Conservation (phyloP, 2,329 filamentous ascomycete species). For the Fusarium abutilonis region DNA sequence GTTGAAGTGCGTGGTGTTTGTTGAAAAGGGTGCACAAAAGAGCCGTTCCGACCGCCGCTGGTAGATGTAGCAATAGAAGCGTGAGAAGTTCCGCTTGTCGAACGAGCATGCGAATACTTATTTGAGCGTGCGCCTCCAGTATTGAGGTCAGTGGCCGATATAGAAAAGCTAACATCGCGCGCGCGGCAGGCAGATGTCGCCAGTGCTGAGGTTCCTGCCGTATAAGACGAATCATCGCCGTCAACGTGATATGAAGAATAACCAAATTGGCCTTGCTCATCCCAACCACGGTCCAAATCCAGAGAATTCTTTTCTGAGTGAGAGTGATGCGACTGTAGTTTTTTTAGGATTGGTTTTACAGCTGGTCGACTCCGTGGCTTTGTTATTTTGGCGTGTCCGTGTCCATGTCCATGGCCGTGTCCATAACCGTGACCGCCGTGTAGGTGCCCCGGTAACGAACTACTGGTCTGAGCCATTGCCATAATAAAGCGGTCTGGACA, state of each 20-base stretch:
- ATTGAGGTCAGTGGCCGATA: slow-evolving; percentile 51
- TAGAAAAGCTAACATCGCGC: slow-evolving; percentile 60
- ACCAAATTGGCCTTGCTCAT: slow-evolving; percentile 58
- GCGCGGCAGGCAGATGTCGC: slow-evolving; percentile 33
- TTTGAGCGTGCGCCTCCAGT: slow-evolving; percentile 45
- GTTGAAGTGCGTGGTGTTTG: slow-evolving; percentile 70
- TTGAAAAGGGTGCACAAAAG: slow-evolving; percentile 72
- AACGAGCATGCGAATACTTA: slow-evolving; percentile 66
- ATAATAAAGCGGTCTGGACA: slow-evolving; percentile 17
- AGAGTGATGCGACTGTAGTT: slow-evolving; percentile 59
- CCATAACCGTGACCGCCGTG: slow-evolving; percentile 36
- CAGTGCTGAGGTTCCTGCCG: slow-evolving; percentile 38
- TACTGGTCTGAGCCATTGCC: slow-evolving; percentile 43
- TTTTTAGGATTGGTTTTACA: slow-evolving; percentile 72
- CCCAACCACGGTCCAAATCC: slow-evolving; percentile 69
- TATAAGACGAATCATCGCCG: slow-evolving; percentile 43
- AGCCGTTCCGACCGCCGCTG: slow-evolving; percentile 61
- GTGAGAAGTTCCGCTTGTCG: slow-evolving; percentile 67
- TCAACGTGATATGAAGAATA: slow-evolving; percentile 45
- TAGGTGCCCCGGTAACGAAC: slow-evolving; percentile 38
- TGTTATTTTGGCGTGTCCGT: slow-evolving; percentile 48
- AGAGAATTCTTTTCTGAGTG: slow-evolving; percentile 70
- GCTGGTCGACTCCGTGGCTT: slow-evolving; percentile 60
- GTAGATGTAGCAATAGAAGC: slow-evolving; percentile 64
- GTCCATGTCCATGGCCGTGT: slow-evolving; percentile 26